Conservation (phyloP, 148 eudicot species). For the Euryodendron excelsum region DNA sequence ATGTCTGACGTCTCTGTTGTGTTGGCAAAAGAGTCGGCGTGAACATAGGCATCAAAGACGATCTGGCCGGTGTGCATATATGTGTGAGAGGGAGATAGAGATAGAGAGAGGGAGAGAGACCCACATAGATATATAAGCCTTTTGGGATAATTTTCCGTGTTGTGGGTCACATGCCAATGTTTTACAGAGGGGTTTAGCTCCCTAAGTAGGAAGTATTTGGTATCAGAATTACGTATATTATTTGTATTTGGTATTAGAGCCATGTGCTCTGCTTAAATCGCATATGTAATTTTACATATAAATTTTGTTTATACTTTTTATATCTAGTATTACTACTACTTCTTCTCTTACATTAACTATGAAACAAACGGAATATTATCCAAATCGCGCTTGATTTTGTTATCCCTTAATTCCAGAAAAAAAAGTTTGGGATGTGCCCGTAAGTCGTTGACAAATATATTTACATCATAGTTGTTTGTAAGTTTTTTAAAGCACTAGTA, state of each 20-base stretch:
- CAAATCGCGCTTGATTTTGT: neutral
- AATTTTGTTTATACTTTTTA: too few species aligned
- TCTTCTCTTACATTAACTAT: neutral
- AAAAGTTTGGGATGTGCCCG: neutral
- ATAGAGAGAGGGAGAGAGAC: too few species aligned
- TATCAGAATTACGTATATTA: too few species aligned
- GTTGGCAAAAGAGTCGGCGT: conserved; percentile 21
- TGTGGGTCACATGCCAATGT: neutral
- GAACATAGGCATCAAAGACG: conserved; percentile 16
- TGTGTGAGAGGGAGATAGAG: too few species aligned
- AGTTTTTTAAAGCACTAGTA: too few species aligned
- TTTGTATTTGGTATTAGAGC: neutral
- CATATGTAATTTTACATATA: too few species aligned
- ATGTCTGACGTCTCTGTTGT: conserved; percentile 7
- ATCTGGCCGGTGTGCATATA: neutral
- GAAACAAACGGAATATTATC: neutral
- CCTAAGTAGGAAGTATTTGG: neutral
- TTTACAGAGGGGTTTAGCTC: neutral
- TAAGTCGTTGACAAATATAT: neutral
- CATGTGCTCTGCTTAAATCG: neutral
- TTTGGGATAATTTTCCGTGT: too few species aligned
- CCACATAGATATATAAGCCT: too few species aligned
- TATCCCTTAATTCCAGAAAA: neutral
- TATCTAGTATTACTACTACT: too few species aligned
- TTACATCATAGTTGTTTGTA: too few species aligned